Evolutionary conservation across 352 stramenopile genomes (phyloP), one percentile per base, ranked within the genome.

Genomic region (Pythium aphanidermatum): DNA sequence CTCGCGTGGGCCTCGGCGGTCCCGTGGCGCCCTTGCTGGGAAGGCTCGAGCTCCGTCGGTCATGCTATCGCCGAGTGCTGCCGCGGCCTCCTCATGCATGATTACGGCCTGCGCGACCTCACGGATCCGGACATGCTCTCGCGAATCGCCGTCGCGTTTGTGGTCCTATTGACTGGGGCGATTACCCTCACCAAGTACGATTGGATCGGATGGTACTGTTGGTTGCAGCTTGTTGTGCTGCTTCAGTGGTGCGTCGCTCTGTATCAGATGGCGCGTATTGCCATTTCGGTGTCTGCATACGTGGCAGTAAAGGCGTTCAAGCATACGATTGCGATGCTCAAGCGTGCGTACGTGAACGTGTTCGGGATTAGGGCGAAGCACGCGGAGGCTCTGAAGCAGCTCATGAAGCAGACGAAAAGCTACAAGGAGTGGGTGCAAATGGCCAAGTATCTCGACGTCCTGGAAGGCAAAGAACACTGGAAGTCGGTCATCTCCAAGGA

Each of bases 391-490:
- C 58, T 86, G 26, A 65, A 68, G 0, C 59, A 65, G 30, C 62
- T 83, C n/a, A 86, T 84, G 74, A 83, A 77, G 25, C 60, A 65
- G 7, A 64, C 69, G 10, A 71, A 52, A 26, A 77, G 46, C 19
- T 83, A 83, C 46, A 42, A 45, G 3, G 72, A 82, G 46, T 87
- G 73, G 72, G 56, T 63, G 7, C 56, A 85, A 27, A 85, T 83
- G 72, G 73, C 72, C 11, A 48, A 65, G 39, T 75, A 80, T 38
- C 55, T 87, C 13, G 75, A 87, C 45, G 28, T 65, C 9, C 54
- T 87, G 16, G 72, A 87, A 56, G 68, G 53, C 10, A 83, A 83
- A 17, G 55, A 78, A 27, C 46, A 83, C 47, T 87, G 72, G 75
- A 80, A 82, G 46, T 61, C 53, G 11, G 65, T 41, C 9, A 62